phyloP scores from a whole-genome alignment of 192 early-diverging fungal species.

The Rhizophlyctis rosea region DNA sequence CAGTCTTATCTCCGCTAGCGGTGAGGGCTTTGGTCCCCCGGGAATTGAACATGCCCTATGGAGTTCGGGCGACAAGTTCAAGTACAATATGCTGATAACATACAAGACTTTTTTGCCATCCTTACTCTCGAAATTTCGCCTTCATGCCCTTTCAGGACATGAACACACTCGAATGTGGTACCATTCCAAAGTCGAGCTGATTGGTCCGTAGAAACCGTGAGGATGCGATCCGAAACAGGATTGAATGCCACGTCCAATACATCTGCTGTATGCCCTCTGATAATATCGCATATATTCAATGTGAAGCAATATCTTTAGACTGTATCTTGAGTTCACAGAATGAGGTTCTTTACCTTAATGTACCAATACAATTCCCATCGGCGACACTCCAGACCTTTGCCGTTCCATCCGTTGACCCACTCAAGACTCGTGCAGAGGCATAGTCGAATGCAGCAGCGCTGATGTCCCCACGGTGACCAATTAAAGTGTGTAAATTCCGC shows the following conservation, averaged over 20 bases:
- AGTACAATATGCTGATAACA: too few species aligned
- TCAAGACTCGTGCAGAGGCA: conserved; percentile 26
- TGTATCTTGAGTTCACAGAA: too few species aligned
- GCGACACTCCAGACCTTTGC: conserved; percentile 44
- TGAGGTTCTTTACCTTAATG: conserved; percentile 31
- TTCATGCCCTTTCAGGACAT: conserved; percentile 34
- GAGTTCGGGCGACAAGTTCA: too few species aligned
- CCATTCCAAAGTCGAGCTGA: conserved; percentile 37
- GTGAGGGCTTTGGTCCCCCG: conserved; percentile 38
- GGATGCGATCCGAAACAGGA: conserved; percentile 26
- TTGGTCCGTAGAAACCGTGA: conserved; percentile 41
- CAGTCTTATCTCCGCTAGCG: conserved; percentile 42
- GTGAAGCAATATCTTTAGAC: neutral
- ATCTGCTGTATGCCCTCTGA: conserved; percentile 47
- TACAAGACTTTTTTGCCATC: too few species aligned
- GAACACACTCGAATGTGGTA: conserved; percentile 22
- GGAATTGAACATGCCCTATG: conserved; percentile 44
- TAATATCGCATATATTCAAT: neutral
- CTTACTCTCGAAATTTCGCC: conserved; percentile 49
- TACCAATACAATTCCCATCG: conserved; percentile 31
- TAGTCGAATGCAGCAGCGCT: conserved; percentile 37
- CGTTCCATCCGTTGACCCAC: conserved; percentile 45
- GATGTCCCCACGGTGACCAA: conserved; percentile 51
- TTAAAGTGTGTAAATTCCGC: conserved; percentile 44
- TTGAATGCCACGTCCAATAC: conserved; percentile 43